A percentile compares a stretch with the other conserved stretches of the same genome.
phyloP scores from a whole-genome alignment of 306 rosid species.

The Acmispon strigosus region DNA sequence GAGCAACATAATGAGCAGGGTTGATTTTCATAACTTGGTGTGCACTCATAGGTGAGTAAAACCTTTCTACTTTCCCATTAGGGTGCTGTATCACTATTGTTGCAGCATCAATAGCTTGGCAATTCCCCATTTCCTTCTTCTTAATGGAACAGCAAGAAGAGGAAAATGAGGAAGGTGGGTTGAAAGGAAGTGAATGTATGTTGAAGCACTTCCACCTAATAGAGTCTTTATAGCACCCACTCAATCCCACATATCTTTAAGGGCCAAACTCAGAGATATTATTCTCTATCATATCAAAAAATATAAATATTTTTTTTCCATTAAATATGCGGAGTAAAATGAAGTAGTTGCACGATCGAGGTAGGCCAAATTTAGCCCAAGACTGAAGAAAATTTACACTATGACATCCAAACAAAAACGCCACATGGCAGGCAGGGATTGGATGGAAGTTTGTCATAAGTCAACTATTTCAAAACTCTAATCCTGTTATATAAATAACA shows the following conservation, averaged over 20 bases:
- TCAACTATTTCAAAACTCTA: too few species aligned
- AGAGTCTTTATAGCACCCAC: constrained; percentile 1
- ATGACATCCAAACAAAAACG: background rate
- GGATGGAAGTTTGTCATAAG: background rate
- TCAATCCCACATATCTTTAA: background rate
- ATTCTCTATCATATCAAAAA: background rate
- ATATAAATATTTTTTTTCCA: background rate
- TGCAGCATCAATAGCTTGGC: constrained; percentile 94
- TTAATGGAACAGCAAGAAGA: background rate
- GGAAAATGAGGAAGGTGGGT: background rate
- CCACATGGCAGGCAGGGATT: constrained; percentile 33
- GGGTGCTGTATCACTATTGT: constrained; percentile 73
- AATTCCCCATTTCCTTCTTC: constrained; percentile 71
- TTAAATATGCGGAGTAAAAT: background rate
- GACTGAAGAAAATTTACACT: background rate
- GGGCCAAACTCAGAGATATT: background rate
- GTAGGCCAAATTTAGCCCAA: background rate
- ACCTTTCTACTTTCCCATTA: constrained; percentile 69
- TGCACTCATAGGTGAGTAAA: constrained; percentile 57
- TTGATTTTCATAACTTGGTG: constrained; percentile 68
- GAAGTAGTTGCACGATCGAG: background rate
- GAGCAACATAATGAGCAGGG: constrained; percentile 93
- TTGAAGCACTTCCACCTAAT: background rate
- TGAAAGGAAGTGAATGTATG: background rate
- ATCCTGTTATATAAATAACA: too few species aligned